Evolutionary conservation across 1,139 yeast genomes (phyloP).

Genomic region (Waltiozyma sp.): DNA sequence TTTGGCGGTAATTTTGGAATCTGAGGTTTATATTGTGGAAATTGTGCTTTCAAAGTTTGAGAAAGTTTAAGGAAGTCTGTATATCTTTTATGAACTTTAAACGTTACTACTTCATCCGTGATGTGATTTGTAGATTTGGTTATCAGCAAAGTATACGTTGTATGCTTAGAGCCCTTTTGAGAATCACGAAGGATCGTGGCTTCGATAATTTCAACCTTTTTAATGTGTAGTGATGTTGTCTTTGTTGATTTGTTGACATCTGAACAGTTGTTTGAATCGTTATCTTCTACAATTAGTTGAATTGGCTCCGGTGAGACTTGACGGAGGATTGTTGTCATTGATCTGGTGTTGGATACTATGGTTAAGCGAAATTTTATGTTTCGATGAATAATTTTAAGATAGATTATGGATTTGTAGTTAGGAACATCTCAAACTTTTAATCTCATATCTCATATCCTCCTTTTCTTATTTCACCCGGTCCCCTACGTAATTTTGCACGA

Average conservation of each 20-base stretch:
- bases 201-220: conserved; percentile 27
- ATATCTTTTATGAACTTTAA: conserved; percentile 45
- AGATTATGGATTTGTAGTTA: too few species aligned
- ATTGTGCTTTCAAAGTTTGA: conserved; percentile 27
- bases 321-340: conserved; percentile 7
- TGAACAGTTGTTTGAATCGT: too few species aligned
- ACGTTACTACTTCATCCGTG: conserved; percentile 28
- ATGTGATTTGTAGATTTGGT: conserved; percentile 4
- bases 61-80: conserved; percentile 50
- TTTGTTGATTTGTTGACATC: conserved; percentile 8
- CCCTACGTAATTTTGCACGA: too few species aligned
- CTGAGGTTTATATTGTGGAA: conserved; percentile 31
- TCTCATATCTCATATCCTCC: too few species aligned
- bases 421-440: too few species aligned
- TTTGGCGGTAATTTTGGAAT: conserved; percentile 60
- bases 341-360: too few species aligned
- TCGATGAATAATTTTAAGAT: too few species aligned
- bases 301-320: conserved; percentile 22
- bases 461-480: too few species aligned
- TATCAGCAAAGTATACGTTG: conserved; percentile 28
- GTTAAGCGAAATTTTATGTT: too few species aligned
- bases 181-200: conserved; percentile 24
- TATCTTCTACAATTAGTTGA: conserved; percentile 7
- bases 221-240: neutral
- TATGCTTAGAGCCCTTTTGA: conserved; percentile 24